These are phyloP conservation scores for Raffaelea ambrosiae DNA, from an alignment of 2,329 filamentous ascomycete species.

Conservation along the genomic window DNA sequence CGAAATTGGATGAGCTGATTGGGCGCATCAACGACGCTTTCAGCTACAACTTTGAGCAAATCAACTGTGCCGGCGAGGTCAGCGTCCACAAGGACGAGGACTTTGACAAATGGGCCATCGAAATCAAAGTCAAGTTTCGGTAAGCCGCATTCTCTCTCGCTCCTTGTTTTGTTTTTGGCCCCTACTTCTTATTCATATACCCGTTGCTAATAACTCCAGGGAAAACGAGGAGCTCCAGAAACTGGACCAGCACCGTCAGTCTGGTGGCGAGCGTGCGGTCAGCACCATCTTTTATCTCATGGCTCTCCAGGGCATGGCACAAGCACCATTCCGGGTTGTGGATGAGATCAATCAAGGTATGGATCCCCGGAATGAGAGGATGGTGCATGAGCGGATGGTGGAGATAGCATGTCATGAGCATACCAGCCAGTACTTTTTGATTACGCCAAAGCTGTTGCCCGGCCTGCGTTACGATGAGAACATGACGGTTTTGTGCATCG, in stretches of 20 bases:
- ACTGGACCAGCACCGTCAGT: conserved; percentile 87
- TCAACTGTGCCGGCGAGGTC: conserved; percentile 89
- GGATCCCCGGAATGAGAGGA: conserved; percentile 96
- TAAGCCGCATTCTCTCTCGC: no score
- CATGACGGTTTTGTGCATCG: conserved; percentile 92
- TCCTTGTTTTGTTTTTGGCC: background rate
- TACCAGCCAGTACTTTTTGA: conserved; percentile 85
- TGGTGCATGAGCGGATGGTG: conserved; percentile 97
- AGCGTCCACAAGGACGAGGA: conserved; percentile 81
- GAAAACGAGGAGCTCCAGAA: conserved; percentile 76
- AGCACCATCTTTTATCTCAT: conserved; percentile 99
- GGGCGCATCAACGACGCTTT: conserved; percentile 83
- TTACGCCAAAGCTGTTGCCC: conserved; percentile 89
- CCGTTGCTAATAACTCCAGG: background rate
- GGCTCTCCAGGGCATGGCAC: conserved; percentile 88
- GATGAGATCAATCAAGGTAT: conserved; percentile 99
- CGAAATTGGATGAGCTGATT: conserved; percentile 68
- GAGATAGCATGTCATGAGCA: conserved; percentile 87
- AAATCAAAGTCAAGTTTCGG: conserved; percentile 94
- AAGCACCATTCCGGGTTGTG: conserved; percentile 93
- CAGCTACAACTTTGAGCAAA: conserved; percentile 85
- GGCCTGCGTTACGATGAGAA: conserved; percentile 78
- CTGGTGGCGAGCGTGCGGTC: conserved; percentile 89
- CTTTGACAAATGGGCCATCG: conserved; percentile 88
- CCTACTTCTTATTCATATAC: background rate